Base-by-base conservation (phyloP, 176 grass and related monocot genomes). In the Ananas comosus region DNA sequence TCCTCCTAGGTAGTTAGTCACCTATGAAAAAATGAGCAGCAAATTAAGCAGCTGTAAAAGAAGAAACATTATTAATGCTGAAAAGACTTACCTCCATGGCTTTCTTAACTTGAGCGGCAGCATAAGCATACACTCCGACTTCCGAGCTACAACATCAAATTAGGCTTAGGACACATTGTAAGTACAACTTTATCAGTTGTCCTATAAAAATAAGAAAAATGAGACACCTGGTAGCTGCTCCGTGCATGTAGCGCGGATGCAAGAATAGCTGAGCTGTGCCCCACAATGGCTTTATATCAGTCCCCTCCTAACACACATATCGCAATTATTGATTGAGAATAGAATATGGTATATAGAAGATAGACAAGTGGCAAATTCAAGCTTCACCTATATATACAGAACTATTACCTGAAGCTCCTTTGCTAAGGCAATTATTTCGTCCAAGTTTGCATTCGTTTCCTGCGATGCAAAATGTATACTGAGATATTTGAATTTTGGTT, bases 401-500 rank as follows among this genome's bases (percentile, higher is more conserved):
- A 67, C 67, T 48, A 51, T 80, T 72, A 92, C 89, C 87, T 99
- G 86, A 70, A 99, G 89, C 75, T 93, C 66, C 82, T 90, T 93
- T 49, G 94, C 86, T 78, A 93, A 19, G 21, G 88, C 74, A 88
- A 88, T 87, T 71, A 90, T 84, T 75, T 88, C 86, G 77, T 93
- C 94, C 82, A 97, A 80, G 74, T 90, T 97, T 28, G 82, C 80
- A 92, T 97, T 97, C 65, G 89, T 88, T 85, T 97, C 94, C 94
- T 97, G 86, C 58, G 53, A 84, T 67, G 57, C 76, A 51, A 56
- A 74, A 78, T 3, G 82, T 18, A 19, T 10, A 61, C 21, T 61
- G 10, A 10, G 16, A 17, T 61, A n/a, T 61, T 16, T 19, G 21
- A 61, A 19, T 61, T 61, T 18, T n/a, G 13, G 13, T 61, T 42